A percentile compares a stretch with the other conserved stretches of the same genome.
Conservation (phyloP, 164 flowering plant genomes). For the Annona cherimola region DNA sequence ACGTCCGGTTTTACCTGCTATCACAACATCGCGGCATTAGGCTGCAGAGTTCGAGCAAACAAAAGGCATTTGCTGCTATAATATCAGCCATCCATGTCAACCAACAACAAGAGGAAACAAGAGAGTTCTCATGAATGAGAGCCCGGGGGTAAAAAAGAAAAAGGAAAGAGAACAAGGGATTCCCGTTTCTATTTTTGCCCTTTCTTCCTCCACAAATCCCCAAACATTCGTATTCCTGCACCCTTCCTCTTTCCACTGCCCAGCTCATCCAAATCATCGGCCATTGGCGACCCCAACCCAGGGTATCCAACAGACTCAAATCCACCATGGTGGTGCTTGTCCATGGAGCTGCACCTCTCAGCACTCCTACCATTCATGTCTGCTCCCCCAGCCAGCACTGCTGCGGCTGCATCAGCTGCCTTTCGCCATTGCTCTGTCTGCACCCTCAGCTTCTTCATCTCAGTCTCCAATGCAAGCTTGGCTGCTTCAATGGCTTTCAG, state of each 20-base stretch:
- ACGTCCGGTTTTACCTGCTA: too few relatives aligned
- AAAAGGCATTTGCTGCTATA: not conserved
- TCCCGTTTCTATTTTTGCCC: constrained; percentile 40
- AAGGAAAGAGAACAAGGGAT: not conserved
- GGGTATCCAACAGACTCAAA: constrained; percentile 32
- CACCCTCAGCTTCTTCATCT: constrained; percentile 75
- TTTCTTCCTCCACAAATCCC: constrained; percentile 76
- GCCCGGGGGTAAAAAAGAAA: too few relatives aligned
- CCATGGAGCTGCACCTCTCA: constrained; percentile 71
- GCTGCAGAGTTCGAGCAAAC: too few relatives aligned
- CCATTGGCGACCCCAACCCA: constrained; percentile 54
- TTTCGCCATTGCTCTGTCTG: constrained; percentile 98
- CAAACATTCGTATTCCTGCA: constrained; percentile 62
- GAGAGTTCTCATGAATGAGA: not conserved
- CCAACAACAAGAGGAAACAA: not conserved
- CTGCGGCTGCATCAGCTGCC: constrained; percentile 95
- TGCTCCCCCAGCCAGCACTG: constrained; percentile 52
- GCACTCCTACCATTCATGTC: constrained; percentile 49
- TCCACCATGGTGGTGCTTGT: constrained; percentile 34
- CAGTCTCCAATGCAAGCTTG: constrained; percentile 61
- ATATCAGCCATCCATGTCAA: not conserved
- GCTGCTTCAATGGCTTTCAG: constrained; percentile 51
- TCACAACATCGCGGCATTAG: too few relatives aligned
- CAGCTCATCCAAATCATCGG: constrained; percentile 45
- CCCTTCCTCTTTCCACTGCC: constrained; percentile 58